A percentile compares a stretch with the other conserved stretches of the same genome.
Evolutionary conservation across 345 rosid genomes (phyloP).

Genomic region (Iberis pinnata): DNA sequence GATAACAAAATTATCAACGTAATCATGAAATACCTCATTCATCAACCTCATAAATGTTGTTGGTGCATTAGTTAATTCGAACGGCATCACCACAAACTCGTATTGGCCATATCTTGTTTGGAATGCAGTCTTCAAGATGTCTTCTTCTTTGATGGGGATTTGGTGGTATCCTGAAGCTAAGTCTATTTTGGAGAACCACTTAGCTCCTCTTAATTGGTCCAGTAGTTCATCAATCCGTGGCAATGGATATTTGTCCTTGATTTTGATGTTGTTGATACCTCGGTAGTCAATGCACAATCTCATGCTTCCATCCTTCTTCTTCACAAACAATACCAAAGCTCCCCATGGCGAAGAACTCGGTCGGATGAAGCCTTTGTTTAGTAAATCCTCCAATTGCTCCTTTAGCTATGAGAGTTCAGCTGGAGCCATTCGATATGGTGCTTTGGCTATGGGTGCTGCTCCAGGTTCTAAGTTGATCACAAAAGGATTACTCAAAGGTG

Average conservation of each 20-base stretch:
- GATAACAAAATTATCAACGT: neutral
- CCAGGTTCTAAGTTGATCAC: neutral
- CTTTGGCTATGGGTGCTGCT: neutral
- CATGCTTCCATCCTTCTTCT: no score
- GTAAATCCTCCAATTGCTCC: neutral
- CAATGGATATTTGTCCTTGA: neutral
- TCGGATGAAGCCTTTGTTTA: neutral
- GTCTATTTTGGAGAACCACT: no score
- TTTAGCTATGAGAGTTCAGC: neutral
- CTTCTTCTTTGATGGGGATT: neutral
- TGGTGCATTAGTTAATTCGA: neutral
- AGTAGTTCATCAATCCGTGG: no score
- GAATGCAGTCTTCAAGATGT: neutral
- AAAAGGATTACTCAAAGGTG: neutral
- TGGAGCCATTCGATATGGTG: neutral
- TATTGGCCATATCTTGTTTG: neutral
- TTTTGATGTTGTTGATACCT: neutral
- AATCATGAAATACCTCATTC: neutral
- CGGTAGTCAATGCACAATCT: neutral
- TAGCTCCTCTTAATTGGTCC: no score
- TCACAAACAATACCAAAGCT: no score
- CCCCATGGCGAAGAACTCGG: neutral
- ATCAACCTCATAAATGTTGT: neutral
- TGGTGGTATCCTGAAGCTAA: no score
- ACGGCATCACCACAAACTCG: neutral